Percentiles rank a stretch among this genome's conserved stretches.
Evolutionary conservation across 176 grass and related monocot species (phyloP).

Genomic region (Saccharum officinarum): DNA sequence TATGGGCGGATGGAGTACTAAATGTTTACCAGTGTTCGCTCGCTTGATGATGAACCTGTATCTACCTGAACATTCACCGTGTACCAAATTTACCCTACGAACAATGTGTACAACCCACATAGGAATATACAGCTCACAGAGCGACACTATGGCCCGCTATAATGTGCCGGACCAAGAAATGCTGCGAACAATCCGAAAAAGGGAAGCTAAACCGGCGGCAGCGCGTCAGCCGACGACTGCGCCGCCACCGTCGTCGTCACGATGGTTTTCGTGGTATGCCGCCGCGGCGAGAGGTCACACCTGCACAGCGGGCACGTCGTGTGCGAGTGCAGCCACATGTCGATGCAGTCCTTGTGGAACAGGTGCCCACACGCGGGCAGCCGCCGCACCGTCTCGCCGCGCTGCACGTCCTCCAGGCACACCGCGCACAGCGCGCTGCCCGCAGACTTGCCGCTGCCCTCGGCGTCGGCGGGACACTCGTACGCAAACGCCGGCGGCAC

Average conservation of each 20-base stretch:
- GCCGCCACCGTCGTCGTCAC: not conserved
- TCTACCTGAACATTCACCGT: not conserved
- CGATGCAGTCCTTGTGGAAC: slow-evolving; percentile 24
- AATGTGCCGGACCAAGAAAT: not conserved
- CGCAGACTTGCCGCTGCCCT: not conserved
- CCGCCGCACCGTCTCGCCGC: slow-evolving; percentile 20
- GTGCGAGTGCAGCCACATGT: slow-evolving; percentile 9
- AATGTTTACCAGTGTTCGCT: not conserved
- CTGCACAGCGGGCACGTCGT: slow-evolving; percentile 17
- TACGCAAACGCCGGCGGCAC: slow-evolving; percentile 5
- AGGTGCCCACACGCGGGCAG: slow-evolving; percentile 33
- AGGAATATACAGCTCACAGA: not conserved
- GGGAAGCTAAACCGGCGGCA: slow-evolving; percentile 17
- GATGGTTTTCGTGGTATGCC: not conserved
- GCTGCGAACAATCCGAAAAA: not conserved
- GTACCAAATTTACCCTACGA: not conserved
- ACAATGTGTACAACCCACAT: not conserved
- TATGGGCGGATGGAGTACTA: too few species aligned
- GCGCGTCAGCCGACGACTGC: not conserved
- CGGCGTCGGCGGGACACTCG: not conserved
- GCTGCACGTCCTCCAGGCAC: slow-evolving; percentile 2
- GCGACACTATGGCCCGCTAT: not conserved
- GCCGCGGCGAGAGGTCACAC: not conserved
- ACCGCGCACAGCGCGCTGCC: not conserved
- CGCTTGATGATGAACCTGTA: not conserved